These are phyloP conservation scores for Apophysomyces trapeziformis DNA, from an alignment of 371 early-diverging fungal genomes.

Conservation along the genomic window DNA sequence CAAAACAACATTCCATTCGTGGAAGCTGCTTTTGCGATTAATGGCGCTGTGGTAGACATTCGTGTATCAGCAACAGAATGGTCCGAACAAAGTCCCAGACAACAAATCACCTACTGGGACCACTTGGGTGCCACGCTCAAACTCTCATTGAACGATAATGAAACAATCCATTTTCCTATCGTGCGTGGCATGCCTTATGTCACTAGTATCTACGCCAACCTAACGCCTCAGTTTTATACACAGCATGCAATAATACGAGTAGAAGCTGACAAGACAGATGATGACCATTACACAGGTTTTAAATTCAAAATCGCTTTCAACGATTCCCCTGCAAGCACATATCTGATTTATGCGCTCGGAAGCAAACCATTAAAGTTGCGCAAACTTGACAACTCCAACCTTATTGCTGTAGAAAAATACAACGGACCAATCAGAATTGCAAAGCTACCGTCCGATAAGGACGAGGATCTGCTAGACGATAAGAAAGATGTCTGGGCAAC, in stretches of 20 bases:
- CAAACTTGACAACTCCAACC: constrained; percentile 21
- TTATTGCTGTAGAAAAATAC: constrained; percentile 34
- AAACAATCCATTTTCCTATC: constrained; percentile 46
- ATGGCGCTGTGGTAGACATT: constrained; percentile 43
- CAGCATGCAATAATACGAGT: constrained; percentile 49
- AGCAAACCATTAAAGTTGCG: constrained; percentile 30
- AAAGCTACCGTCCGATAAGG: constrained; percentile 41
- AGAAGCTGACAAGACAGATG: constrained; percentile 16
- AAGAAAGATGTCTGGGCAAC: constrained; percentile 56
- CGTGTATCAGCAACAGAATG: constrained; percentile 46
- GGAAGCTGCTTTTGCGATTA: constrained; percentile 44
- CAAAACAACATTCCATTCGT: constrained; percentile 47
- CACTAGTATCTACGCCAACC: constrained; percentile 41
- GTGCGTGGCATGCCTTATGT: constrained; percentile 59
- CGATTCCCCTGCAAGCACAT: constrained; percentile 39
- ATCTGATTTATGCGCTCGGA: constrained; percentile 47
- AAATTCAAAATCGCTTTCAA: constrained; percentile 49
- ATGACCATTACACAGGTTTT: constrained; percentile 25
- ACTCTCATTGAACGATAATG: constrained; percentile 14
- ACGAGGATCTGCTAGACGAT: constrained; percentile 43
- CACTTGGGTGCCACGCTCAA: constrained; percentile 35
- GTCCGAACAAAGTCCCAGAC: constrained; percentile 22
- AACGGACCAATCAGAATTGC: constrained; percentile 57
- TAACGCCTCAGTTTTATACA: constrained; percentile 58
- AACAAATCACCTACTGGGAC: constrained; percentile 40